Base-by-base conservation (phyloP, 2,329 filamentous ascomycete genomes). In the Allantophomopsis cytisporea region DNA sequence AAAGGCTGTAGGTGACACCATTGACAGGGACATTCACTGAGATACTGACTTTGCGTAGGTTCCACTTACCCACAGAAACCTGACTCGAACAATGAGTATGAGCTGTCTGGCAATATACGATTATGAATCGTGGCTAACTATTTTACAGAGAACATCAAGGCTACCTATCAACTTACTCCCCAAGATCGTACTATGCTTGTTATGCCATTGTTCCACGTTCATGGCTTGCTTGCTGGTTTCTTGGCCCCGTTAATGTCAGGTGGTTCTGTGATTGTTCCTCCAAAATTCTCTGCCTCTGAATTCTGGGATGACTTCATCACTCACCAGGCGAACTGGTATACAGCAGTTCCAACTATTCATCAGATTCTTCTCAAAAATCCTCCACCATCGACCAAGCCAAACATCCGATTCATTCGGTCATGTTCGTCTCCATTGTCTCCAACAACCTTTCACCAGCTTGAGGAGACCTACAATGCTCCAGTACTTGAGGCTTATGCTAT, bases 401-500 rank as follows among this genome's bases (percentile, higher is more conserved):
- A 68, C 13, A 91, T 94, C 53, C 76, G 86, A 48, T 93, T 93
- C 62, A 88, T 94, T 54, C 75, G 86, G 47, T 91, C 84, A 12
- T 93, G 86, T 64, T 89, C 83, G 10, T 87, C 82, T 15, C 84
- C 85, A 0, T 68, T 94, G 12, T 83, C 83, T 2, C 86, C 86
- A 1, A 87, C 85, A 45, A 77, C 77, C 38, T 88, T 91, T 62
- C 70, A 84, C 45, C 79, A 85, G 50, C 71, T 94, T 5, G 85
- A 93, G 54, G 69, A 75, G 50, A 70, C 76, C 0, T 83, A 87
- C 57, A 68, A 76, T 38, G 83, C 86, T 0, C 85, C 86, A 0
- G 86, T 94, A 0, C 69, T 94, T 14, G 86, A 93, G 62, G 86
- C 86, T 8, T 93, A 93, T 53, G 86, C 86, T 47, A 94, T 94